Base-by-base conservation (phyloP, 2,329 filamentous ascomycete genomes). In the Nemania serpens region DNA sequence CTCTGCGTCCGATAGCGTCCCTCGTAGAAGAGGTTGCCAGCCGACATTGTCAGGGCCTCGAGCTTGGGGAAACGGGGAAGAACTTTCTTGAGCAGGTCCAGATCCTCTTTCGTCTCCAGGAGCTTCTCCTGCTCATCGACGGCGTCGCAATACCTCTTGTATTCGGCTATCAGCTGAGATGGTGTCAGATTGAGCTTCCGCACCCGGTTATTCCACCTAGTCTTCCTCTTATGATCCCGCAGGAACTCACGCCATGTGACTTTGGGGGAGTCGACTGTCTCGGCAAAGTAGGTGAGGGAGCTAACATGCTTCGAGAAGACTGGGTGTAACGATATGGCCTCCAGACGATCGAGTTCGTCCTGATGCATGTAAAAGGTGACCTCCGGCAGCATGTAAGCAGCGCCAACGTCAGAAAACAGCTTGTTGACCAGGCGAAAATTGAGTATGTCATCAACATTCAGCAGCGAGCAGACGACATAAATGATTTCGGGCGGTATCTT, bases 371-470 rank as follows among this genome's bases (percentile, higher is more conserved):
- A 62, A 66, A 74, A 57, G 13, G 64, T 63, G 63, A 75, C 48
- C 46, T 76, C 39, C 66, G 76, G 42, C 68, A 84, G 55, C 81
- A 86, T 59, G 81, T 68, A 68, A 39, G 63, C 58, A 7, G 69
- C 70, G 15, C 65, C 70, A 29, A 68, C 59, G 39, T 69, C 65
- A 10, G 69, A 69, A 39, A 70, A 71, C 2, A 58, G 34, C 42
- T 54, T 68, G 47, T 63, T 63, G 41, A 67, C 68, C 9, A 71
- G 67, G 5, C 71, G 71, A 37, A 73, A 71, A 20, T 59, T 65
- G 37, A 63, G 58, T 6, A 72, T 36, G 34, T 72, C 69, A 33
- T 69, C 59, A 22, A 66, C 57, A 9, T 61, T 57, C 15, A 73
- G 61, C 42, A 64, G 66, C 15, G 68, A 69, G 58, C 68, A 72